These are phyloP conservation scores for Microbotryomycetes sp. DNA, from an alignment of 1,284 basidiomycete genomes.

Conservation along the genomic window DNA sequence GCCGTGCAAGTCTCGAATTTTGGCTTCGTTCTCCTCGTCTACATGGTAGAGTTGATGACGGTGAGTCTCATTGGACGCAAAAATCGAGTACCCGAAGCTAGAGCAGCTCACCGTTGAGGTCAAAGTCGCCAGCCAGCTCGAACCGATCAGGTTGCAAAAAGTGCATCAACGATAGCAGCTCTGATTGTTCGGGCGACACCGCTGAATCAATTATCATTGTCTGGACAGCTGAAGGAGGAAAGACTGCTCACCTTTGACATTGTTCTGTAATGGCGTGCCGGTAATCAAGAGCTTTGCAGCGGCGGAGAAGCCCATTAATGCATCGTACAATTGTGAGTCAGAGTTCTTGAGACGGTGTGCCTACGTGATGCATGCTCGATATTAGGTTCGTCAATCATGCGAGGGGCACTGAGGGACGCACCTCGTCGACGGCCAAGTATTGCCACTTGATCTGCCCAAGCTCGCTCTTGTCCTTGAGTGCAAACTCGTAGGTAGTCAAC, in stretches of 20 bases:
- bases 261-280: conserved; percentile 97
- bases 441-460: conserved; percentile 96
- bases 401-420: conserved; percentile 40
- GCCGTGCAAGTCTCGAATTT: conserved; percentile 90
- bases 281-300: conserved; percentile 94
- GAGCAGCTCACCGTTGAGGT: conserved; percentile 53
- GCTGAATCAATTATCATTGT: background rate
- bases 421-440: conserved; percentile 90
- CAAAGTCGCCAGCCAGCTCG: conserved; percentile 80
- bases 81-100: too few relatives aligned
- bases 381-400: background rate
- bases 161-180: conserved; percentile 93
- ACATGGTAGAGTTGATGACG: conserved; percentile 1
- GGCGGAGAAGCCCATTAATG: conserved; percentile 78
- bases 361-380: conserved; percentile 43
- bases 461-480: conserved; percentile 82
- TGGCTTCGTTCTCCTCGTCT: conserved; percentile 84
- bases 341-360: conserved; percentile 98
- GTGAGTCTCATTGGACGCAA: conserved; percentile 23
- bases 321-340: conserved; percentile 94
- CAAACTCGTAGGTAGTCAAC: conserved; percentile 95
- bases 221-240: background rate
- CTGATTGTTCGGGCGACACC: conserved; percentile 49
- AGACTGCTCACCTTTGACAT: conserved; percentile 73
- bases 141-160: conserved; percentile 99